These are phyloP conservation scores for Cicer yamashitae DNA, from an alignment of 306 rosid species.

Conservation along the genomic window DNA sequence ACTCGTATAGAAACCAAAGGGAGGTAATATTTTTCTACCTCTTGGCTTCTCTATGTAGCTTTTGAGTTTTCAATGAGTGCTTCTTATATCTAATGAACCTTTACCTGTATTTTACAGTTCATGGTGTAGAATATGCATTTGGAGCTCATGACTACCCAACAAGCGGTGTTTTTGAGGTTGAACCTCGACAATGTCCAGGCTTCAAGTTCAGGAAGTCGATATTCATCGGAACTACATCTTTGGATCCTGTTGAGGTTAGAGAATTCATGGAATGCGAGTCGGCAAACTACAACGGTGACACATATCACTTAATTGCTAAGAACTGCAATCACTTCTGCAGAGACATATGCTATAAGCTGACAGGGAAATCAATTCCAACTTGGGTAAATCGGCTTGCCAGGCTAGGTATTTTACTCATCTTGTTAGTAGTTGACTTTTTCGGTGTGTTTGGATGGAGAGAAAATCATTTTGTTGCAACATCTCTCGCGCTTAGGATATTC, in stretches of 20 bases:
- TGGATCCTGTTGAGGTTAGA: slow-evolving; percentile 79
- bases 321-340: slow-evolving; percentile 98
- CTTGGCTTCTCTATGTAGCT: background rate
- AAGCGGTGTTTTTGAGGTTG: slow-evolving; percentile 98
- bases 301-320: slow-evolving; percentile 92
- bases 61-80: slow-evolving; percentile 26
- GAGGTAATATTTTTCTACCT: background rate
- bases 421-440: slow-evolving; percentile 24
- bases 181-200: slow-evolving; percentile 97
- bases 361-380: slow-evolving; percentile 91
- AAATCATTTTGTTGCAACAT: background rate
- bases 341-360: slow-evolving; percentile 84
- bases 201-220: slow-evolving; percentile 93
- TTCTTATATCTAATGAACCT: slow-evolving; percentile 40
- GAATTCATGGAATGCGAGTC: slow-evolving; percentile 92
- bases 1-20: too few species aligned
- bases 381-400: slow-evolving; percentile 96
- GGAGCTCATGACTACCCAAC: slow-evolving; percentile 97
- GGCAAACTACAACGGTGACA: slow-evolving; percentile 79
- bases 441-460: background rate
- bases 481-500: background rate
- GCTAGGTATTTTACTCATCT: slow-evolving; percentile 69
- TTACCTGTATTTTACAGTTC: slow-evolving; percentile 63
- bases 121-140: slow-evolving; percentile 94
- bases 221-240: slow-evolving; percentile 82